Evolutionary conservation across 2,329 filamentous ascomycete genomes (phyloP).

Genomic region (Cordyceps javanica): DNA sequence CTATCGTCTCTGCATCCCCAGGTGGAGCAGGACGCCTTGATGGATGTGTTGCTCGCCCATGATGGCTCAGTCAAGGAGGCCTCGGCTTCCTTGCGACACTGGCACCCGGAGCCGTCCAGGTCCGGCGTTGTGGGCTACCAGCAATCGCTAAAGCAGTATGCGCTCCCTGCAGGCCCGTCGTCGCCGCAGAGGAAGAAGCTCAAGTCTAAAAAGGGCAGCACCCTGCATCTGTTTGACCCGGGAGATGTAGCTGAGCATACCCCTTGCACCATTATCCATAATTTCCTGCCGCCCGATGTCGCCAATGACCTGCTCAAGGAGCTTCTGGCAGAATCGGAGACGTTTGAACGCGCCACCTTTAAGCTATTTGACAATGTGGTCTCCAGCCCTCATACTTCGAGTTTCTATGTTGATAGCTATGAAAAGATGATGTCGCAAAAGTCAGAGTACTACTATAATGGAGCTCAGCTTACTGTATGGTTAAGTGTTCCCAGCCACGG

Average conservation of each 20-base stretch:
- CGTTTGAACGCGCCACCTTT: constrained; percentile 67
- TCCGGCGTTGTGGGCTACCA: constrained; percentile 46
- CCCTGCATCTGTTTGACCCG: constrained; percentile 76
- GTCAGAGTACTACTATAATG: constrained; percentile 82
- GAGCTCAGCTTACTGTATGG: constrained; percentile 57
- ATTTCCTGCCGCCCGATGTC: constrained; percentile 68
- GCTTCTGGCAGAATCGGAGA: constrained; percentile 64
- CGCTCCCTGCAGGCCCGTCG: constrained; percentile 18
- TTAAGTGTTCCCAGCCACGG: neutral
- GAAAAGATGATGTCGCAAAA: constrained; percentile 65
- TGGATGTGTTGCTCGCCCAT: constrained; percentile 73
- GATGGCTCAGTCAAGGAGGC: constrained; percentile 70
- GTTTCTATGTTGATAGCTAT: constrained; percentile 73
- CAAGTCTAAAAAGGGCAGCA: constrained; percentile 70
- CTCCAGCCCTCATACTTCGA: constrained; percentile 74
- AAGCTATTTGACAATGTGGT: constrained; percentile 87
- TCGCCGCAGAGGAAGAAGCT: constrained; percentile 39
- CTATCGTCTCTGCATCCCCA: constrained; percentile 69
- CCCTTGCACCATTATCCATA: constrained; percentile 86
- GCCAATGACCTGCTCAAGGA: constrained; percentile 72
- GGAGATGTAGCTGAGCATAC: constrained; percentile 76
- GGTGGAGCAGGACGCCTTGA: constrained; percentile 57
- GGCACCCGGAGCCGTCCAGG: constrained; percentile 26
- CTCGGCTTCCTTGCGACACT: constrained; percentile 45
- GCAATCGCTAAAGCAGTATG: constrained; percentile 54